phyloP scores from a whole-genome alignment of 2,329 filamentous ascomycete species.

The Chrysoporthe deuterocubensis region DNA sequence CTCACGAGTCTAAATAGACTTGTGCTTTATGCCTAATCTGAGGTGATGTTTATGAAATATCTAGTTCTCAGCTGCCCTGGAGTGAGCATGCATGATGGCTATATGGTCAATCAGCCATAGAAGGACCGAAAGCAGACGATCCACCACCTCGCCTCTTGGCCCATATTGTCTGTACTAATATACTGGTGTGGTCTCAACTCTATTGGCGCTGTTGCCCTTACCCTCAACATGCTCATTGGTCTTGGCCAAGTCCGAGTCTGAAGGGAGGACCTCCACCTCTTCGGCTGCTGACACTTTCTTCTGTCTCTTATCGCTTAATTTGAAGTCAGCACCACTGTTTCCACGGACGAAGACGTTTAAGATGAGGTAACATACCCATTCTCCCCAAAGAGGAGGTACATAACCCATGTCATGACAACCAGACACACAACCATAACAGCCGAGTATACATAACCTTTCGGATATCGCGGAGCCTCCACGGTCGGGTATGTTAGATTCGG shows the following conservation, averaged over 20 bases:
- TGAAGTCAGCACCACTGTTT: neutral
- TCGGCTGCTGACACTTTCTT: neutral
- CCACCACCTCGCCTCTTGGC: neutral
- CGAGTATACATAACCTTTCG: conserved; percentile 43
- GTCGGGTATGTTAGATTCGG: conserved; percentile 55
- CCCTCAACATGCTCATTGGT: neutral
- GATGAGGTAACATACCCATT: conserved; percentile 15
- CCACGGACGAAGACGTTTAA: neutral
- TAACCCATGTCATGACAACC: conserved; percentile 17
- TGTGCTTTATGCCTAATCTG: no score
- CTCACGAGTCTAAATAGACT: no score
- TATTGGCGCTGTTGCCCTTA: neutral
- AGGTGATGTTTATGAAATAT: no score
- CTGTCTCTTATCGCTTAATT: neutral
- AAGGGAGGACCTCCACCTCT: neutral
- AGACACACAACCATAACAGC: conserved; percentile 22
- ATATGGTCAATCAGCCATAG: no score
- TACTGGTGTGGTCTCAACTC: neutral
- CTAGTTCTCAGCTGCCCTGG: no score
- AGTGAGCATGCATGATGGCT: no score
- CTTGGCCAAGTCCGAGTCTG: neutral
- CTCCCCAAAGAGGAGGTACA: conserved; percentile 13
- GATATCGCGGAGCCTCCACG: conserved; percentile 46
- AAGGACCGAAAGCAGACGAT: no score
- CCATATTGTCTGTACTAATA: neutral